Conservation (phyloP, 805 yeast genomes). For the Wickerhamiella australiensis region DNA sequence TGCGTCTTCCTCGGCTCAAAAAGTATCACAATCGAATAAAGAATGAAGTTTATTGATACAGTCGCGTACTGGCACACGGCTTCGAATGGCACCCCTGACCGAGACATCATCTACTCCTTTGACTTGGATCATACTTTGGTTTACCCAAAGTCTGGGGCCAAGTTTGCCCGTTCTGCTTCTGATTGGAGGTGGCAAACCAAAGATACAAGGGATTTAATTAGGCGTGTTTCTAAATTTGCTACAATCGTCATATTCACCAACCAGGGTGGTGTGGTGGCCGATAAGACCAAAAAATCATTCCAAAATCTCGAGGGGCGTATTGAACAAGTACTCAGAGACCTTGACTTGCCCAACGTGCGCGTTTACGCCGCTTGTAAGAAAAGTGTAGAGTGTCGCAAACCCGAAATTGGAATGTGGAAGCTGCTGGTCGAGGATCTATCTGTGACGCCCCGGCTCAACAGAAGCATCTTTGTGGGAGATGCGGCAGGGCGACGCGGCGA, state of each 20-base stretch:
- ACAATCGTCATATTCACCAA: conserved; percentile 67
- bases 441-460: conserved; percentile 30
- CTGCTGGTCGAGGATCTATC: conserved; percentile 35
- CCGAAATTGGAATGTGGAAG: conserved; percentile 66
- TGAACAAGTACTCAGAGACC: conserved; percentile 31
- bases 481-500: conserved; percentile 82
- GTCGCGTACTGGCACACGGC: conserved; percentile 6
- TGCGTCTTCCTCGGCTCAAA: too few species aligned
- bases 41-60: background rate
- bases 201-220: conserved; percentile 14
- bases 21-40: too few species aligned
- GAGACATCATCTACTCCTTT: conserved; percentile 47
- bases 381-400: conserved; percentile 39
- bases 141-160: conserved; percentile 47
- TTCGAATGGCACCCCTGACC: background rate
- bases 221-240: conserved; percentile 22
- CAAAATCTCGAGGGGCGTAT: conserved; percentile 27
- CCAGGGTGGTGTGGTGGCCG: conserved; percentile 55
- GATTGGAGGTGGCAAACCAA: conserved; percentile 64
- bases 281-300: conserved; percentile 28
- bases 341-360: conserved; percentile 31
- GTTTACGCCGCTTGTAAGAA: conserved; percentile 23
- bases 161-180: conserved; percentile 42
- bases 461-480: conserved; percentile 76
- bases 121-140: conserved; percentile 79